Percentiles rank a stretch among this genome's conserved stretches.
phyloP scores from a whole-genome alignment of 441 rosid genomes.

The Gossypium davidsonii region DNA sequence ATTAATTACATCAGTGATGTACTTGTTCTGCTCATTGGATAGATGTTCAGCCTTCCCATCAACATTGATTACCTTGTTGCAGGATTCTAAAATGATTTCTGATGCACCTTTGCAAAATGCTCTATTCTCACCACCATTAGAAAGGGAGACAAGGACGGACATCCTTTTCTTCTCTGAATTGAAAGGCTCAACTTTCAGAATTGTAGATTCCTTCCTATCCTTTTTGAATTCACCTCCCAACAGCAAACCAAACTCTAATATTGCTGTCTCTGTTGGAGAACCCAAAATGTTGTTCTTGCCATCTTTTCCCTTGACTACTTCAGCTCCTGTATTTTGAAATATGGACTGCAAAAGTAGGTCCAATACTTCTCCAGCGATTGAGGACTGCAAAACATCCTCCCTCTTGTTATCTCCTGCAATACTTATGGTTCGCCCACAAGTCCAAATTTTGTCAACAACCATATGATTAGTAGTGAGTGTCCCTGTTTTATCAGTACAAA shows the following conservation, averaged over 20 bases:
- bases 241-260: constrained; percentile 55
- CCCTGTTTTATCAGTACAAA: constrained; percentile 49
- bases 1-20: constrained; percentile 24
- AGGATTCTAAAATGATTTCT: constrained; percentile 37
- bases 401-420: constrained; percentile 16
- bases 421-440: constrained; percentile 30
- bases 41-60: constrained; percentile 33
- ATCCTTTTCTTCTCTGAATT: constrained; percentile 62
- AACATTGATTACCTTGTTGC: constrained; percentile 32
- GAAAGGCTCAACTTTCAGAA: constrained; percentile 24
- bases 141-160: constrained; percentile 48
- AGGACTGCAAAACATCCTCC: constrained; percentile 25
- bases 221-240: constrained; percentile 45
- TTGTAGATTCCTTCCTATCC: constrained; percentile 26
- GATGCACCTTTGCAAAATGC: constrained; percentile 35
- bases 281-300: constrained; percentile 49
- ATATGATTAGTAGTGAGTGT: constrained; percentile 48
- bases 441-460: constrained; percentile 38
- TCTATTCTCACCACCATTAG: not conserved
- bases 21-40: constrained; percentile 27
- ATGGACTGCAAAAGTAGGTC: constrained; percentile 46
- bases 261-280: constrained; percentile 60
- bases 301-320: constrained; percentile 46
- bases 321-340: constrained; percentile 55
- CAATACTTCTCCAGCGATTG: constrained; percentile 25